Conservation (phyloP, 345 rosid species). For the Barbarea vulgaris region DNA sequence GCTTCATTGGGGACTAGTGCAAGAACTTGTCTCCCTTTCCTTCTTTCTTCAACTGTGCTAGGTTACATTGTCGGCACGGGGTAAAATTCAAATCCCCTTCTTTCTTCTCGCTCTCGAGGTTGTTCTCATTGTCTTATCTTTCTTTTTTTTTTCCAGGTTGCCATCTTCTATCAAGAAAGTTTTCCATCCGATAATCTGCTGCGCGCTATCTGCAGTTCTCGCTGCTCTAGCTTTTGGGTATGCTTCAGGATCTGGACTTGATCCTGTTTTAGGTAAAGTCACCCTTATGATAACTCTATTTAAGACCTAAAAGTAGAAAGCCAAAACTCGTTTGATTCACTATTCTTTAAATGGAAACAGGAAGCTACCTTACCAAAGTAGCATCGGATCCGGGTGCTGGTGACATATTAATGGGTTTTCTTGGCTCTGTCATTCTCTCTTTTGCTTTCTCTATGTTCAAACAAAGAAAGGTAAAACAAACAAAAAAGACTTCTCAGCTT, state of each 20-base stretch:
- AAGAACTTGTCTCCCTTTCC: conserved; percentile 85
- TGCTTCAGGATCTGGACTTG: conserved; percentile 73
- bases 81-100: conserved; percentile 41
- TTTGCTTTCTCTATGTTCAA: conserved; percentile 97
- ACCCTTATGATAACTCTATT: neutral
- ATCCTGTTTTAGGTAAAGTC: conserved; percentile 76
- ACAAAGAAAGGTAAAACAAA: conserved; percentile 78
- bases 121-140: neutral
- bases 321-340: neutral
- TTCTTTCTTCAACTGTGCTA: conserved; percentile 85
- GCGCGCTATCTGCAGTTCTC: conserved; percentile 78
- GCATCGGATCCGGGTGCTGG: conserved; percentile 94
- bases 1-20: conserved; percentile 77
- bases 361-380: conserved; percentile 77
- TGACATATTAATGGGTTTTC: conserved; percentile 89
- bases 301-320: neutral
- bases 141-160: conserved; percentile 51
- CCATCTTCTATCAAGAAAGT: conserved; percentile 74
- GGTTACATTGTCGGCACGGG: conserved; percentile 88
- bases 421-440: conserved; percentile 93
- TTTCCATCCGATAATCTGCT: conserved; percentile 88
- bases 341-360: conserved; percentile 40
- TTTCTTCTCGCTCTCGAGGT: neutral
- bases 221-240: conserved; percentile 85
- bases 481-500: neutral